phyloP scores from a whole-genome alignment of 257 asterid genomes.

The Solanum phureja region DNA sequence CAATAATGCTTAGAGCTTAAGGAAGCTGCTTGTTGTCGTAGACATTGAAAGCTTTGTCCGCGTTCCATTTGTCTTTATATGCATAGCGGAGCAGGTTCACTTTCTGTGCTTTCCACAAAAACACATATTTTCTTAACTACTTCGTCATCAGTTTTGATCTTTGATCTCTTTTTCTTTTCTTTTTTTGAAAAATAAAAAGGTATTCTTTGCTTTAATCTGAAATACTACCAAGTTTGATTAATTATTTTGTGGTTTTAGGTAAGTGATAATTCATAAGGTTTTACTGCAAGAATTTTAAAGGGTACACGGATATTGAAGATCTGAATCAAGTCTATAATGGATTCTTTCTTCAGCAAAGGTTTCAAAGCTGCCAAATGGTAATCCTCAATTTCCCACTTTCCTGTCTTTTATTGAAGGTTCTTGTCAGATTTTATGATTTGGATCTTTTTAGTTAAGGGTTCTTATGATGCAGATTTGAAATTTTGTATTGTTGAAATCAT shows the following conservation, averaged over 20 bases:
- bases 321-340: constrained; percentile 12
- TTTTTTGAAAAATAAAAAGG: neutral
- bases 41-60: constrained; percentile 11
- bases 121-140: neutral
- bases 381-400: neutral
- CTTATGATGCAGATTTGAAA: neutral
- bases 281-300: neutral
- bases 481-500: neutral
- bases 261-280: neutral
- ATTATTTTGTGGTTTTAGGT: neutral
- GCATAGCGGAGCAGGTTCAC: constrained; percentile 24
- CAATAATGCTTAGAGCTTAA: constrained; percentile 9
- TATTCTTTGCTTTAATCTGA: neutral
- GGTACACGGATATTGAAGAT: neutral
- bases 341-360: constrained; percentile 73
- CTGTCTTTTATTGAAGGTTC: neutral
- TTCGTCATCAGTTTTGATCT: neutral
- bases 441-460: neutral
- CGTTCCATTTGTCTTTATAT: constrained; percentile 22
- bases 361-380: constrained; percentile 91
- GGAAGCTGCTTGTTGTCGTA: neutral
- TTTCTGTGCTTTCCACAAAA: neutral
- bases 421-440: neutral
- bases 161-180: neutral
- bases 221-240: neutral